Conservation (phyloP, 1,139 yeast genomes). For the Yamadazyma sp. region DNA sequence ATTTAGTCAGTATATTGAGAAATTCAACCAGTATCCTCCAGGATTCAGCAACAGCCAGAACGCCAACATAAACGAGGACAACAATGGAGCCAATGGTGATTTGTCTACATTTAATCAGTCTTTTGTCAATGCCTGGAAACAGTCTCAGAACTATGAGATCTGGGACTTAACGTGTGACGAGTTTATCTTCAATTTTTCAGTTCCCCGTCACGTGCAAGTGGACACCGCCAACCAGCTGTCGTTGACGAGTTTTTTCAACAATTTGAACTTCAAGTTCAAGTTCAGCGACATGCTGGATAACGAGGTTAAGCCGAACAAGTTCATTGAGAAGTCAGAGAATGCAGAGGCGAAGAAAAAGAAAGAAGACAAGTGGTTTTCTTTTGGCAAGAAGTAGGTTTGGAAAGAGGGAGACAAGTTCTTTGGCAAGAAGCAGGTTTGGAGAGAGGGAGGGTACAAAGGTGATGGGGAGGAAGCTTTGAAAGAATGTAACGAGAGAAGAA, state of each 20-base stretch:
- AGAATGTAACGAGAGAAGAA: neutral
- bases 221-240: constrained; percentile 15
- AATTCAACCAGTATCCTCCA: constrained; percentile 42
- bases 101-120: constrained; percentile 44
- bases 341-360: constrained; percentile 9
- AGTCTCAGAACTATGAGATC: constrained; percentile 64
- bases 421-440: neutral
- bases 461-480: too few species aligned
- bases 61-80: constrained; percentile 17
- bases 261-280: constrained; percentile 21
- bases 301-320: constrained; percentile 16
- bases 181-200: constrained; percentile 82
- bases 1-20: constrained; percentile 58
- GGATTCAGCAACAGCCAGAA: constrained; percentile 27
- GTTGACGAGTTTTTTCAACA: constrained; percentile 25
- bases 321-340: constrained; percentile 8
- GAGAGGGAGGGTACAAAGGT: neutral
- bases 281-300: constrained; percentile 12
- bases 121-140: constrained; percentile 66
- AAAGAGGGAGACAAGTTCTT: too few species aligned
- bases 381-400: constrained; percentile 8
- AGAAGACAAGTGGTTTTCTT: constrained; percentile 13
- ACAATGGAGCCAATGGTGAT: constrained; percentile 27
- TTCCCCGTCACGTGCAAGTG: constrained; percentile 63
- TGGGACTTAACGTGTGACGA: constrained; percentile 81